Percentiles rank a stretch among this genome's conserved stretches.
Conservation (phyloP, 768 basidiomycete species). For the Mycena alexandri region DNA sequence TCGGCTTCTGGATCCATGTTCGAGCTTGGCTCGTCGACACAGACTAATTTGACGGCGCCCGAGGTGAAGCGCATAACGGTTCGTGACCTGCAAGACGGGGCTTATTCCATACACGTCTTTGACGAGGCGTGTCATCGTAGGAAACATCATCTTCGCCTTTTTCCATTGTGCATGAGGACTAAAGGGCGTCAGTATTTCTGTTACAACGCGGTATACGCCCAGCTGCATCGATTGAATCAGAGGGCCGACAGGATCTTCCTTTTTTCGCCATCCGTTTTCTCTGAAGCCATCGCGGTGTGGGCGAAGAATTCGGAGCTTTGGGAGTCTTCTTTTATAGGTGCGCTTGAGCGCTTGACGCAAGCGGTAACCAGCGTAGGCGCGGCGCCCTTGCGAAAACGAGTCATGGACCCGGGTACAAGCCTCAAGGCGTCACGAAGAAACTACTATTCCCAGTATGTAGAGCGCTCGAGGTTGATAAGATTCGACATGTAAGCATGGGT, state of each 20-base stretch:
- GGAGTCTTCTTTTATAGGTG: not conserved
- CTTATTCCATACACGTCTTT: constrained; percentile 18
- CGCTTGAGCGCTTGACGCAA: constrained; percentile 12
- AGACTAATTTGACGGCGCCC: constrained; percentile 58
- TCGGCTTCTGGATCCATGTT: constrained; percentile 70
- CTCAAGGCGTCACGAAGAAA: no score
- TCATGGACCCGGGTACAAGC: no score
- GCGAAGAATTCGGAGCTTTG: not conserved
- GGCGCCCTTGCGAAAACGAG: no score
- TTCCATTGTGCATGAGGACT: constrained; percentile 31
- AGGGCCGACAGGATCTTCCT: constrained; percentile 3
- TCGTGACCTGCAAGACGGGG: constrained; percentile 53
- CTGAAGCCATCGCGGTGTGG: constrained; percentile 16
- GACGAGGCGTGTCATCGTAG: constrained; percentile 22
- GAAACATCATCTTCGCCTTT: not conserved
- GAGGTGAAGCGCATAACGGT: constrained; percentile 64
- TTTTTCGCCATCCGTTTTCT: constrained; percentile 4
- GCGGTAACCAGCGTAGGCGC: not conserved
- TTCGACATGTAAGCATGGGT: no score
- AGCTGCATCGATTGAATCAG: constrained; percentile 24
- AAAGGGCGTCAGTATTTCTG: constrained; percentile 16
- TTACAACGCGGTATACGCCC: constrained; percentile 34
- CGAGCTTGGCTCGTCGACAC: constrained; percentile 72
- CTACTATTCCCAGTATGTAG: no score
- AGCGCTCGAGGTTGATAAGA: no score